Evolutionary conservation across 163 green algal species (phyloP), one percentile per base, ranked within the genome.

Genomic region (Scenedesmus sp.): DNA sequence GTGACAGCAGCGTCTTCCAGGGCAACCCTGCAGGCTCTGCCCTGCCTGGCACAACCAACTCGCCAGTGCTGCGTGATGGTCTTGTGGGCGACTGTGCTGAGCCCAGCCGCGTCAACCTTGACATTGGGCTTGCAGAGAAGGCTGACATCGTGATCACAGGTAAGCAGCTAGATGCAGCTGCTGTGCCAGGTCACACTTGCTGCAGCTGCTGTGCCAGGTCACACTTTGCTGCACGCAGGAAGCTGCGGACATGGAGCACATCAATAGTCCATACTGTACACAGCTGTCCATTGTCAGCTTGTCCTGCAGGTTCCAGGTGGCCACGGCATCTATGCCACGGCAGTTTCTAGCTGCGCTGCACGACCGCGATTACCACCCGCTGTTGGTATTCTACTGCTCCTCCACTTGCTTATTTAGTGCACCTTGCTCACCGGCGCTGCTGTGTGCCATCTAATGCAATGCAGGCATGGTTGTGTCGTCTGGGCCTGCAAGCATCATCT

Each of bases 91-190:
- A 90, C 67, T 90, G 86, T 66, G 86, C 86, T n/a, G 86, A 90
- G 34, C 86, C 86, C 23, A 62, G 54, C 26, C 73, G 74, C n/a
- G 86, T 84, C 46, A 84, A 90, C 67, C 18, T 56, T 3, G 60
- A 57, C 86, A 84, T 70, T 7, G 26, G 23, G 4, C 86, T 90
- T 26, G 87, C 73, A 55, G 46, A 90, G 20, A 6, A 52, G 26
- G 85, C 85, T 70, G 85, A 90, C 57, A 34, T 90, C 10, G 85
- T 90, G 16, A 70, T 90, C 46, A 90, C 85, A 26, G 85, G 85
- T 79, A 13, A 79, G 70, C 70, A 79, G 70, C 23, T 5, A 52
- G 70, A 52, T 15, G 70, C 70, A 46, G 1, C 23, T 15, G 70
- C 70, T 52, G 23, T 52, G 70, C 70, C 20, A 79, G 23, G 70